Base-by-base conservation (phyloP, 2,329 filamentous ascomycete genomes). In the Aspergillus sp. region DNA sequence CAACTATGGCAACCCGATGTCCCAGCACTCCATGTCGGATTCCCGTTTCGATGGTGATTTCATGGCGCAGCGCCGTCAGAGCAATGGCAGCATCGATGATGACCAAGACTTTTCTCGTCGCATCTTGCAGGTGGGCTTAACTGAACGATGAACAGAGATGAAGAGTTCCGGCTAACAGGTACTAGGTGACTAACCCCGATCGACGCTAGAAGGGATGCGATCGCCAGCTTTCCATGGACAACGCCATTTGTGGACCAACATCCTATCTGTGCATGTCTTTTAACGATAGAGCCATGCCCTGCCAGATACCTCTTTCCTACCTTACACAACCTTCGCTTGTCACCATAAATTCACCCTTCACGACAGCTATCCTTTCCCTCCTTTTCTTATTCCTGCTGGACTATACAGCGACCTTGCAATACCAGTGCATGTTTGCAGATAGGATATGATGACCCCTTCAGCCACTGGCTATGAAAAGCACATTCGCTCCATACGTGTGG, bases 31-130 rank as follows among this genome's bases (percentile, higher is more conserved):
- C 8, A 88, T 91, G 79, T 87, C 87, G 13, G 94, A 98, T 73
- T 88, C 90, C 44, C 87, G 94, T 58, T 86, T 97, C 59, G 94
- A 98, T 66, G 92, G 92, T 7, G 88, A 83, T 59, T 86, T 92
- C 65, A 88, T 96, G 84, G 88, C 89, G 60, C 86, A 92, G 68
- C 85, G 92, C 73, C 87, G 93, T 77, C 85, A 94, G 80, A 97
- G 94, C 78, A 91, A 95, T 71, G 94, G 94, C 68, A 97, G 93
- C 77, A 97, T 98, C 76, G 94, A 93, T 55, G 94, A 98, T 76
- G 96, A 97, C 78, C 88, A 96, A 78, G 94, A 98, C 77, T 98
- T 96, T 80, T 97, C 94, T 64, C 88, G 94, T 80, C 90, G 91
- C 80, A 97, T 98, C 78, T 85, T 98, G 73, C 91, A 96, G 87